Evolutionary conservation across 1,284 basidiomycete genomes (phyloP).

Genomic region (Volvariella volvacea): DNA sequence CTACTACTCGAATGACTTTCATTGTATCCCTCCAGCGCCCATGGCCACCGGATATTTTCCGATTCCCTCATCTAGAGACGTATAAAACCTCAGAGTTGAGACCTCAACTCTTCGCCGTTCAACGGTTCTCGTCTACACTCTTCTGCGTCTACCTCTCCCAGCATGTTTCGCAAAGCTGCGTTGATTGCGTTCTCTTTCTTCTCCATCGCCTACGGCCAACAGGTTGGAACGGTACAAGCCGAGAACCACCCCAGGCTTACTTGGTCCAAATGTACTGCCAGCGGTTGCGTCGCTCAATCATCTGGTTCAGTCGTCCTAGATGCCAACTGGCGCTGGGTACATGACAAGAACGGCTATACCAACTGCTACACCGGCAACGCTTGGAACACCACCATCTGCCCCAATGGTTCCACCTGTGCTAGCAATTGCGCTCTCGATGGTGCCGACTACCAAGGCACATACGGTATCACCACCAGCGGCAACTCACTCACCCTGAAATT

Average conservation of each 20-base stretch:
- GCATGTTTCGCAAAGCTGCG: constrained; percentile 4
- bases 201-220: constrained; percentile 26
- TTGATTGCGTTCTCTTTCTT: constrained; percentile 17
- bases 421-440: constrained; percentile 50
- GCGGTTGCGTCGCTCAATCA: constrained; percentile 20
- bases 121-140: no score
- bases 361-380: constrained; percentile 33
- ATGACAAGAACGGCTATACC: constrained; percentile 10
- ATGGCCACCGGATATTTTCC: no score
- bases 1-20: no score
- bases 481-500: constrained; percentile 43
- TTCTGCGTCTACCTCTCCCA: no score
- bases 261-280: constrained; percentile 23
- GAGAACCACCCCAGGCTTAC: constrained; percentile 30
- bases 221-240: constrained; percentile 27
- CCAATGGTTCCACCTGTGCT: constrained; percentile 35
- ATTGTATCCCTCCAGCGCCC: no score
- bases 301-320: constrained; percentile 25
- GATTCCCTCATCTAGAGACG: no score
- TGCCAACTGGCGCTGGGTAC: constrained; percentile 31
- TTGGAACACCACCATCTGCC: constrained; percentile 38
- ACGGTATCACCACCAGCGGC: constrained; percentile 36
- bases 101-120: no score
- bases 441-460: constrained; percentile 39
- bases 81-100: no score